These are phyloP conservation scores for Microstroma glucosiphilum DNA, from an alignment of 1,284 basidiomycete species.

Conservation along the genomic window DNA sequence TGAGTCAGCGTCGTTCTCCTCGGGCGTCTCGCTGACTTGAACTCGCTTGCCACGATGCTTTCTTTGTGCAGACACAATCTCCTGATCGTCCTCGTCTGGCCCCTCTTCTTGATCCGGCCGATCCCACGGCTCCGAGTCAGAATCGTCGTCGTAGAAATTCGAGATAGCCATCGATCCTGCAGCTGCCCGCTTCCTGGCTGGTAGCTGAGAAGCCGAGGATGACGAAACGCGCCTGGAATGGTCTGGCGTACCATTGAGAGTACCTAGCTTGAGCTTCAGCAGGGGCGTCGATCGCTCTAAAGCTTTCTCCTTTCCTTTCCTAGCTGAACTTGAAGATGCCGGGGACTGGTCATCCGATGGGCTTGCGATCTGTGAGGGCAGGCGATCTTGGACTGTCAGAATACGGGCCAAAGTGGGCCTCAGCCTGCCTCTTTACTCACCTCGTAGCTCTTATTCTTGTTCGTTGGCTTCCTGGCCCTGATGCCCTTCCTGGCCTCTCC, in stretches of 20 bases:
- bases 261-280: neutral
- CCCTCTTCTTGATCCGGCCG: too few relatives aligned
- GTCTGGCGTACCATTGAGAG: neutral
- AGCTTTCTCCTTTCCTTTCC: neutral
- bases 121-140: slow-evolving; percentile 14
- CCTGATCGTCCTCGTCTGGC: too few relatives aligned
- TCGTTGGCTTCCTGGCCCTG: slow-evolving; percentile 15
- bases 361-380: neutral
- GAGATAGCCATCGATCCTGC: neutral
- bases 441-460: slow-evolving; percentile 16
- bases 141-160: slow-evolving; percentile 17
- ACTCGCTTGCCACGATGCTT: too few relatives aligned
- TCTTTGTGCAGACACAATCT: too few relatives aligned
- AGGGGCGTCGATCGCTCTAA: neutral
- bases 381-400: too few relatives aligned
- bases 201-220: neutral
- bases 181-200: neutral
- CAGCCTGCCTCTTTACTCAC: neutral
- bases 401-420: too few relatives aligned
- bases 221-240: neutral
- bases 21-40: neutral
- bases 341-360: neutral
- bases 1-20: neutral
- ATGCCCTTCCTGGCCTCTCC: slow-evolving; percentile 9
- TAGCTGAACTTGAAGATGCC: neutral